Base-by-base conservation (phyloP, 23 red algal species). In the Agarophyton chilense region DNA sequence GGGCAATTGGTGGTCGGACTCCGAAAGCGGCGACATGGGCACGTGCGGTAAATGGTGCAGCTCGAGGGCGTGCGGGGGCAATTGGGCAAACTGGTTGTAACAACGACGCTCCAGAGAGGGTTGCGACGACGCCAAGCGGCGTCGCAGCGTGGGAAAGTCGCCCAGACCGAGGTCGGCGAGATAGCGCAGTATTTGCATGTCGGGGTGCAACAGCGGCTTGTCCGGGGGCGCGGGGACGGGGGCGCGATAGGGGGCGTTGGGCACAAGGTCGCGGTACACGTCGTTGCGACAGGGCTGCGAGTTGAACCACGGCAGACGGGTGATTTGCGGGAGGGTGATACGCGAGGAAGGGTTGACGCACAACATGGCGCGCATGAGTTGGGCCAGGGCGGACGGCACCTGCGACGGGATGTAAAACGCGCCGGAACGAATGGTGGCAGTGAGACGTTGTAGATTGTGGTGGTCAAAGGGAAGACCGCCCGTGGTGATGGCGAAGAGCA, bases 391-490 rank as follows among this genome's bases (percentile, higher is more conserved):
- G 10, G 52, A 54, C 22, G 82, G 75, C 22, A 98, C 88, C 25
- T 78, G 41, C 10, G 56, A 65, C 13, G 96, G 96, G 29, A 95
- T 60, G 58, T 95, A 90, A 50, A 92, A 93, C 9, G 92, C 55
- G 26, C 92, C 92, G 16, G 77, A 55, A 13, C 76, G 71, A 57
- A 98, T 84, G 46, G 95, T 95, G 18, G 80, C 49, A 43, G 93
- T 50, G 35, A 98, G 82, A 32, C 77, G 28, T 36, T 66, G 78
- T 10, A 83, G 58, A 53, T 95, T 98, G 85, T 98, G 92, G 46
- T 95, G 92, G 56, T 95, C 92, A 44, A 98, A 98, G 9, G 96
- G 96, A 51, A 98, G 72, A 36, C 86, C 94, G 42, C 96, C 96
- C 29, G 96, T 95, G 14, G 94, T 80, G 92, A 98, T 86, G 11